A percentile compares a stretch with the other conserved stretches of the same genome.
phyloP scores from a whole-genome alignment of 1,284 basidiomycete species.

The Earliella scabrosa region DNA sequence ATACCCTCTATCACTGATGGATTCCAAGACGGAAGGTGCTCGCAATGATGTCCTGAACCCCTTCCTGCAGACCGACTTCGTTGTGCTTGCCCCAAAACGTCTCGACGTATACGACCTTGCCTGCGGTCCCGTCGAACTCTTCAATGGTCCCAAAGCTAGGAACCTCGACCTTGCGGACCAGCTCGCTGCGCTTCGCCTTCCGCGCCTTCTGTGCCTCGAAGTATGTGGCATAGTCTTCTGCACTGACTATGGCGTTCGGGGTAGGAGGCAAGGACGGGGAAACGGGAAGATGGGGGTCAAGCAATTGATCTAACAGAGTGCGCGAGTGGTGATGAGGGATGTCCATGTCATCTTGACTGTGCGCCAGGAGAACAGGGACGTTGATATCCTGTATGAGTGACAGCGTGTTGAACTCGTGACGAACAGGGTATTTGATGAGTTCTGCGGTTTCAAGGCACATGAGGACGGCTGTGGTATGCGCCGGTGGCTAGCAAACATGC shows the following conservation, averaged over 20 bases:
- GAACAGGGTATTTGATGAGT: constrained; percentile 57
- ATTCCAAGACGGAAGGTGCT: constrained; percentile 44
- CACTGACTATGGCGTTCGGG: constrained; percentile 22
- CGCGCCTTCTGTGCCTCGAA: constrained; percentile 28
- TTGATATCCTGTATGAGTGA: constrained; percentile 53
- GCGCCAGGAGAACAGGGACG: constrained; percentile 75
- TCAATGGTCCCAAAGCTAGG: constrained; percentile 63
- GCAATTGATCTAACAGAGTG: constrained; percentile 71
- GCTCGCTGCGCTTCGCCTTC: constrained; percentile 40
- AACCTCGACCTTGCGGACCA: constrained; percentile 53
- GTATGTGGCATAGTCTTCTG: constrained; percentile 29
- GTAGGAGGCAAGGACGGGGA: constrained; percentile 43
- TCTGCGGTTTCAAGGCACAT: too few relatives aligned
- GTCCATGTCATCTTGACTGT: constrained; percentile 82
- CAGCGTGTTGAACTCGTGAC: constrained; percentile 71
- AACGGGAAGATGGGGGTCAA: constrained; percentile 64
- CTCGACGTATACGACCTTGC: constrained; percentile 63
- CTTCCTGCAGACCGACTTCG: constrained; percentile 68
- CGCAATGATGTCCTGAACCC: constrained; percentile 72
- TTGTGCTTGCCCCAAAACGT: constrained; percentile 69
- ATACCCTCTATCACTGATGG: background rate
- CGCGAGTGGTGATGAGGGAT: constrained; percentile 81
- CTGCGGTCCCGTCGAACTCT: constrained; percentile 50
- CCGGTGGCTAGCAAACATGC: background rate
- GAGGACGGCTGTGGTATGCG: too few relatives aligned